A percentile compares a stretch with the other conserved stretches of the same genome.
Conservation (phyloP, 257 asterid species). For the Scutellaria baicalensis region DNA sequence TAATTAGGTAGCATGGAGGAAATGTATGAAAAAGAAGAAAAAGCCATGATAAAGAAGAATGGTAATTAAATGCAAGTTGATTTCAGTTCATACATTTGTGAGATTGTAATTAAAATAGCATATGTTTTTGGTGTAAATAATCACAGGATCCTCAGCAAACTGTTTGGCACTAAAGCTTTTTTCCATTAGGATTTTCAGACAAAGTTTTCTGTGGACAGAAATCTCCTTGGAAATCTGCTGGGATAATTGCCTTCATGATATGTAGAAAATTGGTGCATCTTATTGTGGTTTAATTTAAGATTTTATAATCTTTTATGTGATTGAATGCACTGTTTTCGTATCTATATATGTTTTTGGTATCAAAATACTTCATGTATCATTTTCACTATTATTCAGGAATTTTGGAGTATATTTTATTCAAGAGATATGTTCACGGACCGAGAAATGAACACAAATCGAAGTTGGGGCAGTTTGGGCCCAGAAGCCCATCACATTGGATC, state of each 20-base stretch:
- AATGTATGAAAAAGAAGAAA: not conserved
- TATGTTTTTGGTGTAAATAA: not conserved
- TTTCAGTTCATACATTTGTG: constrained; percentile 2
- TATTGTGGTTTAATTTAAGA: no score
- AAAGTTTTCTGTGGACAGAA: not conserved
- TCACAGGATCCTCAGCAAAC: not conserved
- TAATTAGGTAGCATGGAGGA: not conserved
- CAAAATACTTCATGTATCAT: no score
- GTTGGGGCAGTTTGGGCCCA: no score
- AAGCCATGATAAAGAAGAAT: not conserved
- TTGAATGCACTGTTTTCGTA: no score
- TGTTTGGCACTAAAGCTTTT: not conserved
- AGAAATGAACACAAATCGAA: no score
- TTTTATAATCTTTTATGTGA: no score
- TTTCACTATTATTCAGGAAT: no score
- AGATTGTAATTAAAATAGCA: not conserved
- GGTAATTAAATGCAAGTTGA: not conserved
- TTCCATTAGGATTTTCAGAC: not conserved
- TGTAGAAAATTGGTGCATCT: no score
- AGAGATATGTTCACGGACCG: no score
- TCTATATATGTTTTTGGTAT: no score
- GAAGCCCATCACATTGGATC: no score
- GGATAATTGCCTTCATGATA: constrained; percentile 4
- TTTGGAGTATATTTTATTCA: no score
- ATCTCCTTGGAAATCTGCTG: constrained; percentile 1